Base-by-base conservation (phyloP, 192 early-diverging fungal genomes). In the Linderina pennispora region DNA sequence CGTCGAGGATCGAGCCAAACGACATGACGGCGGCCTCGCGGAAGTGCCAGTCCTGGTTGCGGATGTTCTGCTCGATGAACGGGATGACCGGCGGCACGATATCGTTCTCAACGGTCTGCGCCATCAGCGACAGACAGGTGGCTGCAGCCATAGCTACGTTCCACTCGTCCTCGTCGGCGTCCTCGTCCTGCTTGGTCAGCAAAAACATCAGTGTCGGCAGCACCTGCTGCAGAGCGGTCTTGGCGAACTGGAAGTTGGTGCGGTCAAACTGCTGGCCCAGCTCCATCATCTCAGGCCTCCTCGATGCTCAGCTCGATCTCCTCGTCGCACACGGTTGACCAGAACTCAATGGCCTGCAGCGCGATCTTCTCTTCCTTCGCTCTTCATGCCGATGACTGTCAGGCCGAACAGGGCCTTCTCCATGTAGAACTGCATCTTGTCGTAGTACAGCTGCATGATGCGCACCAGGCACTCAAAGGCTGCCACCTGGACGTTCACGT, bases 121-220 rank as follows among this genome's bases (percentile, higher is more conserved):
- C 88, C 28, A 94, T 80, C 40, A 94, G 74, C 7, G 89, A 77
- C 48, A 99, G 70, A 53, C 95, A 98, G 8, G 95, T 98, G 17
- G 89, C 88, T 18, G 97, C 90, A 19, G 95, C 94, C 97, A 99
- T 99, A 4, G 90, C 83, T 32, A 92, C 80, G 62, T 89, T 97
- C 95, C 95, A 99, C 66, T 98, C 95, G 61, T 99, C 97, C 48
- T 96, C 97, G 53, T 98, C 97, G 15, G 94, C 92, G 33, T 98
- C 94, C 58, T 96, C 95, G 31, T 98, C 95, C 79, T 83, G 91
- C 72, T 91, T 91, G 40, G 97, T 95, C 72, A 99, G 76, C 36
- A 98, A 57, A 54, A 74, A 86, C 23, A 97, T 70, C 23, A 99
- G 74, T 15, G 88, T 86, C 14, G 90, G 88, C 11, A 92, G 69